A percentile compares a stretch with the other conserved stretches of the same genome.
These are phyloP conservation scores for Auxenochlorella pyrenoidosa DNA, from an alignment of 139 green algal genomes.

Conservation along the genomic window DNA sequence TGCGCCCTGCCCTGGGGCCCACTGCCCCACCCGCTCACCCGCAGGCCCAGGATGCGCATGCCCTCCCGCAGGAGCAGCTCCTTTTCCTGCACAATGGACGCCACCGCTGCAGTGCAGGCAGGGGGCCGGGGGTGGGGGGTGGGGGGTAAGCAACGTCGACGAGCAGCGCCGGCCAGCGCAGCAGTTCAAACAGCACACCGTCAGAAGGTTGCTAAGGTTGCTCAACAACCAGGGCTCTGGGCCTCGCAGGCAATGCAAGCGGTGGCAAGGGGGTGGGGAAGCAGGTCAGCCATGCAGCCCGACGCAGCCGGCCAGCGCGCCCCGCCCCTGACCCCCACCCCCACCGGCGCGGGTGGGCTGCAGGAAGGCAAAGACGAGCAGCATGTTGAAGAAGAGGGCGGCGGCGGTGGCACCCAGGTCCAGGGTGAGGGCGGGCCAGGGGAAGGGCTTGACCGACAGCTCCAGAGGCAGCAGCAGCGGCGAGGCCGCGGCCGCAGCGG, in stretches of 20 bases:
- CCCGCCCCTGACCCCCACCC: too few relatives aligned
- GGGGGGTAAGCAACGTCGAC: too few relatives aligned
- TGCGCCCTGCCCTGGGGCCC: too few relatives aligned
- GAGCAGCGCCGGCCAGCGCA: too few relatives aligned
- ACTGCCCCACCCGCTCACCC: conserved; percentile 13
- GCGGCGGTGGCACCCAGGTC: conserved; percentile 59
- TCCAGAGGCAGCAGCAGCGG: conserved; percentile 31
- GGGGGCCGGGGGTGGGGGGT: too few relatives aligned
- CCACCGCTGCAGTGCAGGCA: conserved; percentile 46
- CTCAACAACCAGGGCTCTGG: too few relatives aligned
- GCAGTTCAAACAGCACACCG: too few relatives aligned
- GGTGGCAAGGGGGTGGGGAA: too few relatives aligned
- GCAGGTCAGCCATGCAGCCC: background rate
- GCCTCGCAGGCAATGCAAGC: too few relatives aligned
- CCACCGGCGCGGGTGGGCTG: conserved; percentile 51
- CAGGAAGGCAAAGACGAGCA: conserved; percentile 79
- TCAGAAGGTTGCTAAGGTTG: too few relatives aligned
- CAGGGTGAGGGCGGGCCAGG: conserved; percentile 69
- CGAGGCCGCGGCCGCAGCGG: background rate
- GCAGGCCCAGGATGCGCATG: conserved; percentile 78
- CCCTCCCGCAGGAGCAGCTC: conserved; percentile 84
- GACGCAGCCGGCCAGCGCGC: background rate
- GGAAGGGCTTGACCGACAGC: conserved; percentile 70
- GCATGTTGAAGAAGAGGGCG: conserved; percentile 78
- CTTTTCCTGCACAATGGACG: conserved; percentile 78